Evolutionary conservation across 202 grass and related monocot species (phyloP).

Genomic region (Saccharum hybrid): DNA sequence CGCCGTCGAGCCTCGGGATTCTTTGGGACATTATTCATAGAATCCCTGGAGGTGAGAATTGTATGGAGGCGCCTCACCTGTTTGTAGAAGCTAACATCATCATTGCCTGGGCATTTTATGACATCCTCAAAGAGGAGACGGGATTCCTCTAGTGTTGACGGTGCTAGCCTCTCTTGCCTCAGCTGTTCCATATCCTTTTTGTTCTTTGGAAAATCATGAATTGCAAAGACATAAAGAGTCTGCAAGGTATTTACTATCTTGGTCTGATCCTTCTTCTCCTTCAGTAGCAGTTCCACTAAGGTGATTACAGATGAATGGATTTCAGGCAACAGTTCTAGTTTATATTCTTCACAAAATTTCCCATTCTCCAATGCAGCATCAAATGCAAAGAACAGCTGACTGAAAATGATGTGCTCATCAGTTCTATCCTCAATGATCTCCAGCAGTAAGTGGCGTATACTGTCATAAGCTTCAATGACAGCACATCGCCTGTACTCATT

Average conservation of each 20-base stretch:
- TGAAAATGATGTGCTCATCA: constrained; percentile 67
- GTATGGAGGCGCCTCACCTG: constrained; percentile 88
- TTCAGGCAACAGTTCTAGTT: constrained; percentile 53
- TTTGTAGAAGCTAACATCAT: constrained; percentile 76
- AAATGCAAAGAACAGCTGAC: constrained; percentile 64
- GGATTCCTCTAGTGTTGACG: constrained; percentile 45
- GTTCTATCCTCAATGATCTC: constrained; percentile 65
- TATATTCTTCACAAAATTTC: constrained; percentile 66
- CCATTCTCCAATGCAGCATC: constrained; percentile 52
- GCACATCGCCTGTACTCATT: constrained; percentile 88
- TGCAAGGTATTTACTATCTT: constrained; percentile 91
- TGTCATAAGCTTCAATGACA: constrained; percentile 92
- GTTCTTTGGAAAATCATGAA: constrained; percentile 72
- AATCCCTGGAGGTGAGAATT: constrained; percentile 88
- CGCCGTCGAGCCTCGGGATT: constrained; percentile 81
- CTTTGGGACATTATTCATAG: constrained; percentile 87
- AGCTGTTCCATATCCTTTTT: constrained; percentile 67
- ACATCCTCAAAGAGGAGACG: constrained; percentile 84
- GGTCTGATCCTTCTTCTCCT: constrained; percentile 65
- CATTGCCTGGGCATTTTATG: constrained; percentile 56
- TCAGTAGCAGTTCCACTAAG: constrained; percentile 68
- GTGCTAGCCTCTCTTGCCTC: constrained; percentile 57
- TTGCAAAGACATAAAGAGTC: constrained; percentile 75
- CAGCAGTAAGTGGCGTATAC: constrained; percentile 68
- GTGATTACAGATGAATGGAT: constrained; percentile 75